Evolutionary conservation across 1,139 yeast genomes (phyloP), one percentile per base, ranked within the genome.

Genomic region (Taiozyma sp.): DNA sequence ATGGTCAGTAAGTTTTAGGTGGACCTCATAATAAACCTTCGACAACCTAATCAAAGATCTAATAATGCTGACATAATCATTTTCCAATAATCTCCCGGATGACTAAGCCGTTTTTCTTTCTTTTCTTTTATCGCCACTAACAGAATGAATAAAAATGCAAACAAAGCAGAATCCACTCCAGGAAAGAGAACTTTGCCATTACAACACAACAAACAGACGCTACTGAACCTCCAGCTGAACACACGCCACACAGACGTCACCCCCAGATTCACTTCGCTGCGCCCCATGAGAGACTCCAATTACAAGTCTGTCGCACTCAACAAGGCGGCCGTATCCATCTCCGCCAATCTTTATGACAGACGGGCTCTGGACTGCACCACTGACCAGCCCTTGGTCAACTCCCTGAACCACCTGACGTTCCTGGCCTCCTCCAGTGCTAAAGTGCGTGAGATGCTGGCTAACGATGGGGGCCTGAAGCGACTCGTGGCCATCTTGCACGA

Each of bases 391-490:
- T 75, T 93, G 55, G 95, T 93, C 50, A 90, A 89, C 73, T 88
- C 97, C 10, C 73, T 93, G 58, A 91, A 93, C 67, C 95, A 90
- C 69, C 75, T 93, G 51, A 89, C 97, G 1, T 88, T 85, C 64
- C 75, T 93, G 45, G 89, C 95, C 1, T 85, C 95, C 1, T 84
- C 95, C 14, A 85, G 90, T 58, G 86, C 90, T 37, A 85, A 91
- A 62, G 96, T 93, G 4, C 76, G 99, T 47, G 98, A 93, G 62
- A 89, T 97, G 0, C 74, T 93, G 44, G 80, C 96, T 14, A 74
- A 74, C 24, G 99, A 93, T 67, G 99, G 99, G 16, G 98, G 98
- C 0, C 73, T 93, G 45, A 97, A 90, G 65, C 74, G 98, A 47
- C 75, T 93, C 51, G 88, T 93, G 43, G 86, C 86, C 52, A 91